Conservation (phyloP, 768 basidiomycete genomes). For the Botryobasidium botryosum region DNA sequence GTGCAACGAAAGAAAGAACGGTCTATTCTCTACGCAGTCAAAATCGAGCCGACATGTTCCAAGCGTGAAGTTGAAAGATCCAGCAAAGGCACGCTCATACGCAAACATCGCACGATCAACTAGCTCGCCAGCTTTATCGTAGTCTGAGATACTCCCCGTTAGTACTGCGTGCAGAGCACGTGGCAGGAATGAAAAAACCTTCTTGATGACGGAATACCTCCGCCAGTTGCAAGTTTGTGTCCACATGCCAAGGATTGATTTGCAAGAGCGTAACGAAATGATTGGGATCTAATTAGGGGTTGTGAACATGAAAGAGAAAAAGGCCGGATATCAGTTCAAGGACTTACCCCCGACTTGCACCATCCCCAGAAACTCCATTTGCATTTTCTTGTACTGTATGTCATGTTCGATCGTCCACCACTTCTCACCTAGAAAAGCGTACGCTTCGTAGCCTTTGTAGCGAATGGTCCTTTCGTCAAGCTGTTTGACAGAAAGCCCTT, state of each 20-base stretch:
- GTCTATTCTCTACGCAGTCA: constrained; percentile 76
- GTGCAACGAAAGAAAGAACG: constrained; percentile 79
- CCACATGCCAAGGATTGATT: constrained; percentile 77
- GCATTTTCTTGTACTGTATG: constrained; percentile 66
- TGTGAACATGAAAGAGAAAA: too few relatives aligned
- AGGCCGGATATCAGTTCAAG: not conserved
- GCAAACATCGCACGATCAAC: constrained; percentile 89
- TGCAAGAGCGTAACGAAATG: constrained; percentile 61
- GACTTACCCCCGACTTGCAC: constrained; percentile 66
- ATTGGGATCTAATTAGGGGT: too few relatives aligned
- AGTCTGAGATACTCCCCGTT: constrained; percentile 30
- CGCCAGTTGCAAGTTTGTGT: constrained; percentile 73
- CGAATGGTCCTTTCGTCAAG: constrained; percentile 42
- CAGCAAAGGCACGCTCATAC: constrained; percentile 79
- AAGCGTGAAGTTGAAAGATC: constrained; percentile 67
- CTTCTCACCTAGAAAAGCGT: constrained; percentile 35
- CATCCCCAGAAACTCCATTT: constrained; percentile 61
- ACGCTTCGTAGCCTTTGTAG: constrained; percentile 24
- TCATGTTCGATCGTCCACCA: constrained; percentile 87
- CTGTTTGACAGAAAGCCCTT: constrained; percentile 50
- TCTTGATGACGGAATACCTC: constrained; percentile 79
- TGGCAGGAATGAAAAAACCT: constrained; percentile 28
- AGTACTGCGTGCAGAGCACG: not conserved
- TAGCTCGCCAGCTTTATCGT: constrained; percentile 68
- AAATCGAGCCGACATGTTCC: constrained; percentile 81